Evolutionary conservation across 2,329 filamentous ascomycete genomes (phyloP).

Genomic region (Diaporthe sp.): DNA sequence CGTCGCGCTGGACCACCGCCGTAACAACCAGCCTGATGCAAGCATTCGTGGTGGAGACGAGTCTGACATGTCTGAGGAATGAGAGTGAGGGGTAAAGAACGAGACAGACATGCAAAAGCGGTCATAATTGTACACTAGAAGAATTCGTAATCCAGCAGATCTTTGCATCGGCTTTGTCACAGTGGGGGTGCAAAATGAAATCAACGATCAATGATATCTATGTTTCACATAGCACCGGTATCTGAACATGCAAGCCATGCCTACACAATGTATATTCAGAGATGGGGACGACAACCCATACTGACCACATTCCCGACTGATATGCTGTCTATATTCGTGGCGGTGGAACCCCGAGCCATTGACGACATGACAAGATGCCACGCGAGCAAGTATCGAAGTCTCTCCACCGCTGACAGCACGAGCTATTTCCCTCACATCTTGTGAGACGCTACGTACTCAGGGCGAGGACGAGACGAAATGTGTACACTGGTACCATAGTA

Average conservation of each 20-base stretch:
- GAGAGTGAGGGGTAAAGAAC: background rate
- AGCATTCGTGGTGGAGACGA: background rate
- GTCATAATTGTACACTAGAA: background rate
- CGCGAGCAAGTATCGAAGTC: background rate
- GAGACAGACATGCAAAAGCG: no score
- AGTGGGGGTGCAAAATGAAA: no score
- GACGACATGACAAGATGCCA: no score
- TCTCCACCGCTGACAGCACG: accelerated
- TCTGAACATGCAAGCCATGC: background rate
- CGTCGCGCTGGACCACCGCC: slow-evolving; percentile 14
- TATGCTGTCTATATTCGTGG: background rate
- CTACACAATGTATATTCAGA: background rate
- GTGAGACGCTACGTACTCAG: accelerated
- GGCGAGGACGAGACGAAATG: background rate
- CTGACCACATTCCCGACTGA: background rate
- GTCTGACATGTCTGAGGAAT: slow-evolving; percentile 11
- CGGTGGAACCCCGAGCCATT: background rate
- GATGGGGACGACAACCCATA: background rate
- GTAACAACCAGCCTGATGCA: background rate
- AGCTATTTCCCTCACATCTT: background rate
- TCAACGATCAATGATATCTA: no score
- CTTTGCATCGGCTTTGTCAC: no score
- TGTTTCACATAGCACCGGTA: background rate
- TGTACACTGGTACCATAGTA: no score
- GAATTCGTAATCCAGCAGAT: background rate